Percentiles rank a stretch among this genome's conserved stretches.
Evolutionary conservation across 2,329 filamentous ascomycete genomes (phyloP).

Genomic region (Phaeosphaeriaceae sp.): DNA sequence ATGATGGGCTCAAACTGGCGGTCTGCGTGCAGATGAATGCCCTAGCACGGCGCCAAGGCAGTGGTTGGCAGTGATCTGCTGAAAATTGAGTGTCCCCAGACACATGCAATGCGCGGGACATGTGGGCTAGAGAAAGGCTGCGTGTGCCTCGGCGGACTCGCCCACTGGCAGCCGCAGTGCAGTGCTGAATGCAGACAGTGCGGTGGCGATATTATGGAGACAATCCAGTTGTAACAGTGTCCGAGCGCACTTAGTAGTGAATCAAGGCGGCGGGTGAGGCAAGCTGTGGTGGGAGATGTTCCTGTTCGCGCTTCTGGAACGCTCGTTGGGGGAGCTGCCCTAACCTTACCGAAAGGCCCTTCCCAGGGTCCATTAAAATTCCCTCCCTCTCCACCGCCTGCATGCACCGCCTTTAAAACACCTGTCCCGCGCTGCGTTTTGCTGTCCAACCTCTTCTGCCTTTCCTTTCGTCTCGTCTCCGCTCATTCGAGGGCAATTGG

Average conservation of each 20-base stretch:
- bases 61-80: conserved; percentile 28
- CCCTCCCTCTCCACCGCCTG: conserved; percentile 30
- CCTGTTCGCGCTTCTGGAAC: conserved; percentile 21
- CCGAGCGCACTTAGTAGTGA: conserved; percentile 22
- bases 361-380: conserved; percentile 28
- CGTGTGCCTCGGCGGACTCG: conserved; percentile 13
- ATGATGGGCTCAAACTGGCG: conserved; percentile 36
- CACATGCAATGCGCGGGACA: conserved; percentile 16
- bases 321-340: conserved; percentile 17
- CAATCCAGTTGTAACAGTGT: conserved; percentile 14
- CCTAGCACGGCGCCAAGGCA: conserved; percentile 30
- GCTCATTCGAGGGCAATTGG: conserved; percentile 7
- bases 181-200: conserved; percentile 26
- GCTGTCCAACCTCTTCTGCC: conserved; percentile 7
- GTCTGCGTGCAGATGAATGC: conserved; percentile 30
- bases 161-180: conserved; percentile 17
- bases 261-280: background rate
- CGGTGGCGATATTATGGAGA: conserved; percentile 27
- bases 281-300: conserved; percentile 18
- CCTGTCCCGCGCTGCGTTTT: conserved; percentile 18
- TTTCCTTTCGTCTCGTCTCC: conserved; percentile 8
- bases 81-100: conserved; percentile 24
- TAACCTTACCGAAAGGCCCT: conserved; percentile 20
- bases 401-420: conserved; percentile 24
- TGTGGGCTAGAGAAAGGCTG: conserved; percentile 17